phyloP scores from a whole-genome alignment of 225 moss, liverwort and hornwort species.

The Takakia lepidozioides region DNA sequence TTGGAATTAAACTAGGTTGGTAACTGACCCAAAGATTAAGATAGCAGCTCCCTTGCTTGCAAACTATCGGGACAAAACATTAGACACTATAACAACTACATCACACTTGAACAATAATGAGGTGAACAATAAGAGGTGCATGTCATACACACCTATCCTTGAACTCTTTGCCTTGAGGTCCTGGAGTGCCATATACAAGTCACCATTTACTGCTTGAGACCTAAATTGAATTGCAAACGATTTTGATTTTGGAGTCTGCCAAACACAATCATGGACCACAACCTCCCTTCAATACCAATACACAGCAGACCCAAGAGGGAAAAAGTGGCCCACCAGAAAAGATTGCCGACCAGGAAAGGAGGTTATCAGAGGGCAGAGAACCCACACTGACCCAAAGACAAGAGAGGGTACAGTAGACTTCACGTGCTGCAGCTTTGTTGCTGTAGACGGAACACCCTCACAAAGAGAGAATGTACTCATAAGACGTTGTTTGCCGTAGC shows the following conservation, averaged over 20 bases:
- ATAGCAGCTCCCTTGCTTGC: not conserved
- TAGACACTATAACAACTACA: not conserved
- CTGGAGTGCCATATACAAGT: slow-evolving; percentile 20
- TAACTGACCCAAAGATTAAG: slow-evolving; percentile 8
- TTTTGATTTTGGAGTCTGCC: slow-evolving; percentile 10
- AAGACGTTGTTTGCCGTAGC: no score
- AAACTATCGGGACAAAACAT: not conserved
- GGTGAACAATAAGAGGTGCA: no score
- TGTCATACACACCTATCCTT: slow-evolving; percentile 24
- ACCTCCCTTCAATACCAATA: not conserved
- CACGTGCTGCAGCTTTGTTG: no score
- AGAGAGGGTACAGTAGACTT: no score
- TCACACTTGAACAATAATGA: not conserved
- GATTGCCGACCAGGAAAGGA: not conserved
- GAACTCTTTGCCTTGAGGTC: slow-evolving; percentile 11
- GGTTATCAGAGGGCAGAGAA: not conserved
- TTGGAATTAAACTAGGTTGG: not conserved
- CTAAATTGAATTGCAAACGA: slow-evolving; percentile 38
- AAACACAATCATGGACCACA: not conserved
- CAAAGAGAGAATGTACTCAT: no score
- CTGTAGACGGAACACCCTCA: no score
- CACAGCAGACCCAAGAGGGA: not conserved
- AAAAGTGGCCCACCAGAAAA: not conserved
- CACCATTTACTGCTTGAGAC: slow-evolving; percentile 21
- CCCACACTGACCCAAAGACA: no score